Evolutionary conservation across 352 stramenopile genomes (phyloP), one percentile per base, ranked within the genome.

Genomic region (Phytophthora multivora): DNA sequence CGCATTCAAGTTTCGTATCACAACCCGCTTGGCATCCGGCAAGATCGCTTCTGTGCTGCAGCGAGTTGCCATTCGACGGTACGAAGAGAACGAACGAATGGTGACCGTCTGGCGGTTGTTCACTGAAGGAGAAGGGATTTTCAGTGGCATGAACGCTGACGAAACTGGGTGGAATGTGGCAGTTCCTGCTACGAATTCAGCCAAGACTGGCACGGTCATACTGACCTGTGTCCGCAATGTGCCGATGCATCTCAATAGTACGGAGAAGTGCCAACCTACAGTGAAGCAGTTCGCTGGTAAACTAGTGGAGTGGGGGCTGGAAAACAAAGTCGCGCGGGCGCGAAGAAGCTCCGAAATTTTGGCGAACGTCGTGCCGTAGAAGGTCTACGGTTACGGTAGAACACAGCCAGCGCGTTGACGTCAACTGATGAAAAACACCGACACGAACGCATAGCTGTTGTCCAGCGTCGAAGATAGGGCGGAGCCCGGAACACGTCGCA

Each of bases 401-500:
- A n/a, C n/a, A n/a, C n/a, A n/a, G n/a, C n/a, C n/a, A n/a, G n/a
- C n/a, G n/a, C n/a, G n/a, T n/a, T n/a, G n/a, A n/a, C n/a, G n/a
- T n/a, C n/a, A n/a, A n/a, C n/a, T n/a, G n/a, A n/a, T n/a, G n/a
- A n/a, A n/a, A n/a, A n/a, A n/a, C n/a, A n/a, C n/a, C n/a, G n/a
- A n/a, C n/a, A n/a, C n/a, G n/a, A n/a, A n/a, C n/a, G n/a, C n/a
- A n/a, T n/a, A n/a, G n/a, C n/a, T n/a, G n/a, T n/a, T n/a, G n/a
- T n/a, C n/a, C n/a, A n/a, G n/a, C n/a, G n/a, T n/a, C n/a, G n/a
- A n/a, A 99, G 61, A 49, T 97, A 91, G 0, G 78, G 70, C 5
- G 97, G 97, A 16, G 91, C 90, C 39, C 97, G 92, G 64, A 99
- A 98, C 13, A 98, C 89, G 51, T 98, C 91, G 23, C 96, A 96